Evolutionary conservation across 2,329 filamentous ascomycete genomes (phyloP), one percentile per base, ranked within the genome.

Genomic region (Incumbomyces delicatus): DNA sequence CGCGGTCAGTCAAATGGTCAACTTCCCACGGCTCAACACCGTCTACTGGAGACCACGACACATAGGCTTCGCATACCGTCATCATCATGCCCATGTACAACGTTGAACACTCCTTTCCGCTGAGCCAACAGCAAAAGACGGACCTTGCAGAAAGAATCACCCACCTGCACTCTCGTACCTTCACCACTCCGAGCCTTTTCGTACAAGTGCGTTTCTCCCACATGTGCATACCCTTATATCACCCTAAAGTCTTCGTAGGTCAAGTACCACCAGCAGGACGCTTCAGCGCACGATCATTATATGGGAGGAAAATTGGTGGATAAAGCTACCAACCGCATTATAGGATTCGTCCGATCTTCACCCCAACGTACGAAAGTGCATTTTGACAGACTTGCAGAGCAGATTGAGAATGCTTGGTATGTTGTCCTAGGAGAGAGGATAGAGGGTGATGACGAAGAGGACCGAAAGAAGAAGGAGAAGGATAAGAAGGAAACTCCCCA

Each of bases 111-210:
- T 53, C 53, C 17, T 50, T 48, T 41, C 51, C 54, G 14, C 47
- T 57, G 31, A 54, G 41, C 7, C 2, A 20, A 11, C 6, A 33
- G 10, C 54, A 57, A 44, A 54, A 57, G 27, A 37, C 44, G n/a
- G 37, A 46, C 12, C 46, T 57, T 31, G 54, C 54, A 17, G 39
- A 50, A 22, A 41, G 40, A 41, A 53, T 57, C 36, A 55, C 53
- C 17, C 4, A 47, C 4, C 45, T 57, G 12, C 54, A 57, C 41
- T 31, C 41, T 11, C 50, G 43, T n/a, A 53, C 53, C 11, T 57
- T 55, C 42, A 36, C 52, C 10, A 55, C 53, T 2, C 54, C 54
- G 3, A 50, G 46, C 6, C 42, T 57, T 11, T 57, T 55, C 44
- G 54, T 57, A 40, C 53, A 35, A 35, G 33, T 35, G 13, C 13